These are phyloP conservation scores for Pseudocercospora vitis DNA, from an alignment of 2,329 filamentous ascomycete genomes.

Conservation along the genomic window DNA sequence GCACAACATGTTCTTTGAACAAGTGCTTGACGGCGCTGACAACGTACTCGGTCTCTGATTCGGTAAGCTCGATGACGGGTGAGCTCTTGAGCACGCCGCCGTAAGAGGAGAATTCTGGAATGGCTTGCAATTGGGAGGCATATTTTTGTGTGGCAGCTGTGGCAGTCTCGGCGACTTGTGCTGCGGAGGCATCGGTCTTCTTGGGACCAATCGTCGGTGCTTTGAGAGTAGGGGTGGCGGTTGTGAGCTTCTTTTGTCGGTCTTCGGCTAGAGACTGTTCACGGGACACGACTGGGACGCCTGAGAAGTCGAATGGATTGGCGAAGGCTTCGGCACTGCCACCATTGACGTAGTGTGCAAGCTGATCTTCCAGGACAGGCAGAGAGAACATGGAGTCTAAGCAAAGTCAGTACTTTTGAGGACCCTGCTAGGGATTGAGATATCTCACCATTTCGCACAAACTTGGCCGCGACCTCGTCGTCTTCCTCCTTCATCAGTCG, in stretches of 20 bases:
- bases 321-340: slow-evolving; percentile 84
- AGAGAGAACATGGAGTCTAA: slow-evolving; percentile 92
- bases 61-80: slow-evolving; percentile 80
- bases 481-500: slow-evolving; percentile 83
- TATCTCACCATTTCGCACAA: slow-evolving; percentile 83
- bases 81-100: slow-evolving; percentile 92
- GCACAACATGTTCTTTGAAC: slow-evolving; percentile 93
- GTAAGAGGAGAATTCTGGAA: slow-evolving; percentile 88
- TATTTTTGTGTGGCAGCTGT: slow-evolving; percentile 84
- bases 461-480: slow-evolving; percentile 78
- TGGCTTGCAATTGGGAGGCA: slow-evolving; percentile 78
- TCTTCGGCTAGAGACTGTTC: slow-evolving; percentile 97
- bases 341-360: slow-evolving; percentile 95
- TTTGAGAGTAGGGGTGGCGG: slow-evolving; percentile 88
- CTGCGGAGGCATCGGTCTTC: slow-evolving; percentile 67
- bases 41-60: slow-evolving; percentile 96
- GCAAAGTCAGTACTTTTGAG: slow-evolving; percentile 26
- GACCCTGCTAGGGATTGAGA: not conserved
- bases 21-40: slow-evolving; percentile 93
- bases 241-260: slow-evolving; percentile 93
- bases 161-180: slow-evolving; percentile 69
- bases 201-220: slow-evolving; percentile 83
- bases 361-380: slow-evolving; percentile 91
- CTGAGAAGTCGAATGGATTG: slow-evolving; percentile 82
- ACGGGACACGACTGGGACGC: slow-evolving; percentile 88